phyloP scores from a whole-genome alignment of 768 basidiomycete genomes.

The Gloeostereum incarnatum region DNA sequence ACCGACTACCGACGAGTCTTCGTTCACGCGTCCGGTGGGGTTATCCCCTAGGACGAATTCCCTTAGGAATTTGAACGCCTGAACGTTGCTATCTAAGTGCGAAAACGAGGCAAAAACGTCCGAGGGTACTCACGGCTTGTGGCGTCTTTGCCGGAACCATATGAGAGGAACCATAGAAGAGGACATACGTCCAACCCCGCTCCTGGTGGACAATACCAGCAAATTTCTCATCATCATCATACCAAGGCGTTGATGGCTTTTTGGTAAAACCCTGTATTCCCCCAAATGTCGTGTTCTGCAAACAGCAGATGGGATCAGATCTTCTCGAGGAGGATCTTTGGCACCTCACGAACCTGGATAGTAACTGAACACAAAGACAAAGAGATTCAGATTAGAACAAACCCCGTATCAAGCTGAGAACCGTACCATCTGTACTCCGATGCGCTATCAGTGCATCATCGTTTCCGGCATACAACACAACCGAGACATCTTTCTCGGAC shows the following conservation, averaged over 20 bases:
- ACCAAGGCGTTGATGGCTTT: constrained; percentile 61
- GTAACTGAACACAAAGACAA: background rate
- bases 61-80: constrained; percentile 35
- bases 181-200: constrained; percentile 50
- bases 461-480: constrained; percentile 63
- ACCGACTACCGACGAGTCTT: constrained; percentile 25
- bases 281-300: constrained; percentile 73
- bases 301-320: too few species aligned
- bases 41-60: constrained; percentile 42
- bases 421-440: constrained; percentile 50
- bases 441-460: constrained; percentile 61
- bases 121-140: constrained; percentile 20
- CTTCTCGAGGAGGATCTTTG: too few species aligned
- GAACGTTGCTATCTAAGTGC: too few species aligned
- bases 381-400: background rate
- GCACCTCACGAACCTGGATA: too few species aligned
- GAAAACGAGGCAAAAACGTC: too few species aligned
- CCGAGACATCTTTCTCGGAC: constrained; percentile 34
- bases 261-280: constrained; percentile 68
- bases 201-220: constrained; percentile 72
- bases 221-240: constrained; percentile 44
- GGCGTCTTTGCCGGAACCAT: constrained; percentile 27
- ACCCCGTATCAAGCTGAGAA: too few species aligned
- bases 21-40: constrained; percentile 38
- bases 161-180: constrained; percentile 33